Evolutionary conservation across 140 eudicot genomes (phyloP).

Genomic region (Senecio squalidus): DNA sequence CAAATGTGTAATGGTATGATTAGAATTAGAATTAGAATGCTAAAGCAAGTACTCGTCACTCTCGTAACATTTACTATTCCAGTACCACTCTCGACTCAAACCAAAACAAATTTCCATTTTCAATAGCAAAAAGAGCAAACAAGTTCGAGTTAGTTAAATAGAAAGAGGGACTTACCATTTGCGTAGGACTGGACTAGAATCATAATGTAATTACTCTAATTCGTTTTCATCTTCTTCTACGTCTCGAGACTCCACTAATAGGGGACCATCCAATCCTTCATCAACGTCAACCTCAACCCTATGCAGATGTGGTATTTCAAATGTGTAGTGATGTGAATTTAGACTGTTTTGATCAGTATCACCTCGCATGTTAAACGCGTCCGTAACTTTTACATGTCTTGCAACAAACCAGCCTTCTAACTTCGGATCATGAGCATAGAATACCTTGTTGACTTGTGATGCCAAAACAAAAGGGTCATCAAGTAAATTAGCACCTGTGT

Average conservation of each 20-base stretch:
- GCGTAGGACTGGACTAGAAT: too few relatives aligned
- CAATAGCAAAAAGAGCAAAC: too few relatives aligned
- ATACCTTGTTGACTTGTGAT: too few relatives aligned
- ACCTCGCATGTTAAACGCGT: conserved; percentile 9
- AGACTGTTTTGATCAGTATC: conserved; percentile 1
- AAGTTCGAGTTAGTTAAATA: too few relatives aligned
- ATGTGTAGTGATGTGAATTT: neutral
- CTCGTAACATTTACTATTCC: too few relatives aligned
- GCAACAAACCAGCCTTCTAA: conserved; percentile 11
- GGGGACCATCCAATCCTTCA: neutral
- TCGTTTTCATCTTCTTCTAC: conserved; percentile 1
- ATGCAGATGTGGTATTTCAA: conserved; percentile 1
- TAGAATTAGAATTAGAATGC: too few relatives aligned
- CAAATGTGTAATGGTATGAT: too few relatives aligned
- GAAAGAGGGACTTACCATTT: too few relatives aligned
- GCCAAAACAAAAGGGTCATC: conserved; percentile 22
- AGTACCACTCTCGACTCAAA: too few relatives aligned
- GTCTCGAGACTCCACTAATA: neutral
- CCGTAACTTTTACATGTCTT: conserved; percentile 2
- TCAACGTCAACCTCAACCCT: neutral
- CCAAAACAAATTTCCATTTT: too few relatives aligned
- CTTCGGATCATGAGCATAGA: conserved; percentile 7
- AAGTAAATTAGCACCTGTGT: neutral
- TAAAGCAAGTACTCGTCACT: too few relatives aligned
- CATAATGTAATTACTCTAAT: too few relatives aligned